Conservation (phyloP, 2,329 filamentous ascomycete genomes). For the Myriosclerotinia curreyana region DNA sequence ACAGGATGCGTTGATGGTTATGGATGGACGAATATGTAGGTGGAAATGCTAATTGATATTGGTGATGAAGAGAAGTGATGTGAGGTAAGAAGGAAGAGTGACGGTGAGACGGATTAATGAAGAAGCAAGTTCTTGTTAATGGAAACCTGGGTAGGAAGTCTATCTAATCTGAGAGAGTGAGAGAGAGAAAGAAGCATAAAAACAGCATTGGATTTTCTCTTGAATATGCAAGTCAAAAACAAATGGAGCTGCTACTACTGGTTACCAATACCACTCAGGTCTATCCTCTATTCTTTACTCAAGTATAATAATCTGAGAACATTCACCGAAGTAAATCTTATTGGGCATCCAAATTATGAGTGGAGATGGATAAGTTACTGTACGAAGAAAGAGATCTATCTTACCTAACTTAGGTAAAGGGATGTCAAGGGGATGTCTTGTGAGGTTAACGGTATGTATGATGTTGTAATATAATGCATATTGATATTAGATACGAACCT, state of each 20-base stretch:
- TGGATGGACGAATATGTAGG: conserved; percentile 4
- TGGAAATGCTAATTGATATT: background rate
- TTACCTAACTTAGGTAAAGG: too few relatives aligned
- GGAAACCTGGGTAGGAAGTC: too few relatives aligned
- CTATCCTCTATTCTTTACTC: background rate
- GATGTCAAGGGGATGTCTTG: background rate
- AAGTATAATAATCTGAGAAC: background rate
- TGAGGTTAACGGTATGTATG: background rate
- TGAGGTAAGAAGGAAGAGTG: background rate
- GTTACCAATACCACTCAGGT: background rate
- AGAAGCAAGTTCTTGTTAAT: too few relatives aligned
- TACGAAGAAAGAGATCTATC: too few relatives aligned
- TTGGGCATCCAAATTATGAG: conserved; percentile 5
- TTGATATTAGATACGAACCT: too few relatives aligned
- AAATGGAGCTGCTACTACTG: conserved; percentile 12
- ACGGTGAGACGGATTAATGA: background rate
- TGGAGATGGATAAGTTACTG: background rate
- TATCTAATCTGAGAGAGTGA: too few relatives aligned
- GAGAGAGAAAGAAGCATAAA: too few relatives aligned
- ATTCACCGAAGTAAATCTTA: background rate
- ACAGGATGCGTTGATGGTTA: conserved; percentile 8
- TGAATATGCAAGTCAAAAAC: conserved; percentile 18
- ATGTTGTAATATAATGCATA: background rate
- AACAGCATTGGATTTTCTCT: conserved; percentile 17
- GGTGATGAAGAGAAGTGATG: too few relatives aligned